phyloP scores from a whole-genome alignment of 2,329 filamentous ascomycete species.

The Teratosphaeriaceae sp. region DNA sequence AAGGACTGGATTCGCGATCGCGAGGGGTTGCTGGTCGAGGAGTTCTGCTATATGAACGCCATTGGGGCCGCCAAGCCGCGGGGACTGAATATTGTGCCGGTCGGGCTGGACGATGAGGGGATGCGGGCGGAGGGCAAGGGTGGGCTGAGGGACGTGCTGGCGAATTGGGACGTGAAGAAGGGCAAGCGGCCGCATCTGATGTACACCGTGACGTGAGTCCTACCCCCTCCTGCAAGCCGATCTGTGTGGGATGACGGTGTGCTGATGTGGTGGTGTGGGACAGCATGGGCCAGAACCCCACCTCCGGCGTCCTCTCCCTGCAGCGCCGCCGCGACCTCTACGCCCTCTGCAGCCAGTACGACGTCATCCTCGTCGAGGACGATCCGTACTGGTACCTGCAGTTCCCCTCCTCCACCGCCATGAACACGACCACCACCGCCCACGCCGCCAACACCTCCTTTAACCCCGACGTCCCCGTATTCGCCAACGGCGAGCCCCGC shows the following conservation, averaged over 20 bases:
- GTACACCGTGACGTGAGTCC: conserved; percentile 79
- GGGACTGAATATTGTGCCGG: conserved; percentile 65
- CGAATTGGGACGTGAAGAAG: conserved; percentile 70
- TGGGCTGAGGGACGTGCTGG: conserved; percentile 68
- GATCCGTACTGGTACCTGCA: conserved; percentile 96
- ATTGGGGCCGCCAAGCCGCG: conserved; percentile 60
- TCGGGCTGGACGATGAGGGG: conserved; percentile 71
- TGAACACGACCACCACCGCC: conserved; percentile 25
- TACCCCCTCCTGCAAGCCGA: not conserved
- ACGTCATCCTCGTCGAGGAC: conserved; percentile 87
- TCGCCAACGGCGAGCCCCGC: conserved; percentile 44
- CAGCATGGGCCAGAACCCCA: conserved; percentile 86
- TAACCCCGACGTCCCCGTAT: conserved; percentile 22
- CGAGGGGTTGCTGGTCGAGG: conserved; percentile 73
- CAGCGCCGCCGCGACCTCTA: conserved; percentile 74
- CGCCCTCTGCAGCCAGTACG: conserved; percentile 70
- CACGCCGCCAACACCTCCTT: conserved; percentile 23
- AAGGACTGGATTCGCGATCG: conserved; percentile 60
- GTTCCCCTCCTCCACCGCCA: conserved; percentile 61
- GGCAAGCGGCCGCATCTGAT: conserved; percentile 75
- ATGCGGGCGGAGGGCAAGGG: conserved; percentile 70
- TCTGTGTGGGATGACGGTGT: no score
- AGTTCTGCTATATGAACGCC: conserved; percentile 74
- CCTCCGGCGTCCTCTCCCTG: conserved; percentile 66
- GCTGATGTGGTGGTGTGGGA: conserved; percentile 8